A percentile compares a stretch with the other conserved stretches of the same genome.
These are phyloP conservation scores for Boletus rubropictus DNA, from an alignment of 768 basidiomycete species.

Conservation along the genomic window DNA sequence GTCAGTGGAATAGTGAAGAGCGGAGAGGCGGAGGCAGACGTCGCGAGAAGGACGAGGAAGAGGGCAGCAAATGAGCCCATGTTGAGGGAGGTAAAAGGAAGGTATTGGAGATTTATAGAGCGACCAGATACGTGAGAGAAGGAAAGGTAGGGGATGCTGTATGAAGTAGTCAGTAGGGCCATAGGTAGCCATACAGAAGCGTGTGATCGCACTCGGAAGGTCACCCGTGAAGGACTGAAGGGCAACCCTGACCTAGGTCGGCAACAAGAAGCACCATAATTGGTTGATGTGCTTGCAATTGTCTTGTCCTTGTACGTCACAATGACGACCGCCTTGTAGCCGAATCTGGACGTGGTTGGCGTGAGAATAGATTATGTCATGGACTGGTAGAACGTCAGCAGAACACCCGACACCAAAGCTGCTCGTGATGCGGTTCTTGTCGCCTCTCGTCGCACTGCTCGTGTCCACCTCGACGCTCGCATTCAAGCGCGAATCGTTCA, in stretches of 20 bases:
- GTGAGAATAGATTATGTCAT: no score
- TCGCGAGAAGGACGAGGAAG: constrained; percentile 5
- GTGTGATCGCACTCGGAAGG: no score
- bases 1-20: constrained; percentile 8
- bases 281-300: not conserved
- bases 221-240: not conserved
- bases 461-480: constrained; percentile 37
- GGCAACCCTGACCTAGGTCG: not conserved
- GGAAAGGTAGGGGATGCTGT: not conserved
- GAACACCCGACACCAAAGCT: no score
- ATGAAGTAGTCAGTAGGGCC: not conserved
- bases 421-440: constrained; percentile 19
- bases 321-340: no score
- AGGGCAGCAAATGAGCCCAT: constrained; percentile 13
- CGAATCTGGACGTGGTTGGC: no score
- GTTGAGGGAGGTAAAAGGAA: not conserved
- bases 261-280: no score
- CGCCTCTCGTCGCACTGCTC: constrained; percentile 31
- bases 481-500: constrained; percentile 84
- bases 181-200: no score
- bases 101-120: constrained; percentile 5
- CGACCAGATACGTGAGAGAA: not conserved
- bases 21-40: constrained; percentile 3
- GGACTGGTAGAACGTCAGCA: no score
- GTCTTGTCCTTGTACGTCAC: no score